Evolutionary conservation across 148 eudicot species (phyloP).

Genomic region (Chenopodium suecicum): DNA sequence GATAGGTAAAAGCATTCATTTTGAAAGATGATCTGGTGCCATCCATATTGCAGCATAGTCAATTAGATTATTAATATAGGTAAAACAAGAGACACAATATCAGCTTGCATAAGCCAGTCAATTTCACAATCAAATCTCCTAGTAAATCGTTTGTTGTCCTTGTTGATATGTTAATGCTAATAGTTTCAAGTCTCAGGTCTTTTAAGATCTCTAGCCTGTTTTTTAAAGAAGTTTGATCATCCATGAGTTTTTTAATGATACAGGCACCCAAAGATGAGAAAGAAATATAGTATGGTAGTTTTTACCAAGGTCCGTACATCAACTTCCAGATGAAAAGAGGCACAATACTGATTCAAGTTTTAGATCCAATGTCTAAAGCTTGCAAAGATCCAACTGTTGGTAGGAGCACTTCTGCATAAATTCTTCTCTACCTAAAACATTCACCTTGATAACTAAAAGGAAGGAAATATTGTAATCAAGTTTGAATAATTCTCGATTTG

Average conservation of each 20-base stretch:
- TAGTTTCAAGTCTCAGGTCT: background rate
- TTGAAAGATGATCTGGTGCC: no score
- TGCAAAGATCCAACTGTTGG: background rate
- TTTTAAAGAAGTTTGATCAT: background rate
- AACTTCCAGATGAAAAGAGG: background rate
- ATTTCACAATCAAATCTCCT: background rate
- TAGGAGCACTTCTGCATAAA: background rate
- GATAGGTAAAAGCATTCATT: no score
- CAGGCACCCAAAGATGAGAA: background rate
- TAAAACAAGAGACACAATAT: no score
- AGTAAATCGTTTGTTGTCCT: background rate
- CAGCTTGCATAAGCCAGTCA: background rate
- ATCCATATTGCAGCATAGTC: no score
- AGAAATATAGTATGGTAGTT: background rate
- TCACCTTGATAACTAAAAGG: no score
- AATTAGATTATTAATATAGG: no score
- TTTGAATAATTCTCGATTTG: no score
- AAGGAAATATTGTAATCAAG: no score
- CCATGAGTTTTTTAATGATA: background rate
- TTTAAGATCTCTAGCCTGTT: background rate
- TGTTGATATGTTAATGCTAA: background rate
- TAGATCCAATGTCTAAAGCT: background rate
- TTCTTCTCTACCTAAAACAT: background rate
- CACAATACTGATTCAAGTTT: background rate
- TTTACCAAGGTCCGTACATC: background rate